phyloP scores from a whole-genome alignment of 2,329 filamentous ascomycete genomes.

The Claviceps quebecensis region DNA sequence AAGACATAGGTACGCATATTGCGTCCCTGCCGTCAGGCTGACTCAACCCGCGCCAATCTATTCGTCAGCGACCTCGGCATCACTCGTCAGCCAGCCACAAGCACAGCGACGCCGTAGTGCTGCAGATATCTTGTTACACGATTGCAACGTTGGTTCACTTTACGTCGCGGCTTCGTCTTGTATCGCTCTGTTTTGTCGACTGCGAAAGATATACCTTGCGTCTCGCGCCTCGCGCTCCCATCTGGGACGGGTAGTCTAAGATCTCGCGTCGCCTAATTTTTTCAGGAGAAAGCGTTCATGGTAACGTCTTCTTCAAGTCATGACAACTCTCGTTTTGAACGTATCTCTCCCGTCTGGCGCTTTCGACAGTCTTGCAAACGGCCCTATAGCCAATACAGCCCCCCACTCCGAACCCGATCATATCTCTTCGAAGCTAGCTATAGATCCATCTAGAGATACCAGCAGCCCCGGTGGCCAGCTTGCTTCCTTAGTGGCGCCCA shows the following conservation, averaged over 20 bases:
- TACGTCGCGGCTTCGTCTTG: background rate
- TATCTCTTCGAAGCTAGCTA: background rate
- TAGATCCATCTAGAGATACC: background rate
- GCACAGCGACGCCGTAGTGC: background rate
- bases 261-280: background rate
- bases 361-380: constrained; percentile 15
- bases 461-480: background rate
- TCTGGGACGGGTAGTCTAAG: constrained; percentile 3
- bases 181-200: background rate
- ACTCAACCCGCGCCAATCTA: background rate
- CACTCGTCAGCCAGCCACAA: constrained; percentile 5
- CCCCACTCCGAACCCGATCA: constrained; percentile 4
- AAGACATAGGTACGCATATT: background rate
- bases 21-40: background rate
- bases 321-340: constrained; percentile 28
- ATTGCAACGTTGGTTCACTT: background rate
- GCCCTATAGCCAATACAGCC: constrained; percentile 8
- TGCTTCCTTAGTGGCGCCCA: background rate
- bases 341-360: constrained; percentile 28
- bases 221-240: background rate
- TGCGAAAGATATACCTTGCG: background rate
- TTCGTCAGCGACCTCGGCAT: constrained; percentile 1
- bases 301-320: constrained; percentile 8
- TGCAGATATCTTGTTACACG: background rate
- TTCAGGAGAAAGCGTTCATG: background rate